Percentiles rank a stretch among this genome's conserved stretches.
phyloP scores from a whole-genome alignment of 192 early-diverging fungal species.

The Coemansia sp. region DNA sequence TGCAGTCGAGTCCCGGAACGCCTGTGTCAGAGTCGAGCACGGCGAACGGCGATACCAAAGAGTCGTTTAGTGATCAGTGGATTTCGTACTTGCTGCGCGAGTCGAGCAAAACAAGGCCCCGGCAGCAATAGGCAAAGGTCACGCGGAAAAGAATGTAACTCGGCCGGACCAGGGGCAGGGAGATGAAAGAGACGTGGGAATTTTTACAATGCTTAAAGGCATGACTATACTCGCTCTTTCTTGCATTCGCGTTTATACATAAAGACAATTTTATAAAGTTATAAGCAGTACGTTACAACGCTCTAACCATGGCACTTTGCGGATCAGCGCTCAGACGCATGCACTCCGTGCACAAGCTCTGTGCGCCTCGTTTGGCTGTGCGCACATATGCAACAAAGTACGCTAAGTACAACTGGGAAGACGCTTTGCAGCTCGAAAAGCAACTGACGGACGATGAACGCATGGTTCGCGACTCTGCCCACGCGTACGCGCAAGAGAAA shows the following conservation, averaged over 20 bases:
- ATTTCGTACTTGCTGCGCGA: conserved; percentile 76
- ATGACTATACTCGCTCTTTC: too few relatives aligned
- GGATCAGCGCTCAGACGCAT: background rate
- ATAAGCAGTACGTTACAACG: background rate
- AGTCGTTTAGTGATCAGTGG: conserved; percentile 80
- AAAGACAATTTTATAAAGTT: background rate
- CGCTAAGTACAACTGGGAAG: conserved; percentile 80
- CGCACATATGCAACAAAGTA: conserved; percentile 50
- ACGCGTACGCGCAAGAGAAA: conserved; percentile 84
- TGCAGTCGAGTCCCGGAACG: conserved; percentile 48
- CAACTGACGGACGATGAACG: conserved; percentile 92
- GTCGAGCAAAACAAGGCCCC: conserved; percentile 38
- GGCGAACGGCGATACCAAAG: conserved; percentile 42
- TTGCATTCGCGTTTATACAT: background rate
- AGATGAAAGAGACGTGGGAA: too few relatives aligned
- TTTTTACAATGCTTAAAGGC: too few relatives aligned
- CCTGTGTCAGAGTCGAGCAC: conserved; percentile 47
- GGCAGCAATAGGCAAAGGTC: conserved; percentile 2
- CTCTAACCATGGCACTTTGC: background rate
- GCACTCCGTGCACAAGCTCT: background rate
- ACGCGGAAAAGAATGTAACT: background rate
- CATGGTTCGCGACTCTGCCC: conserved; percentile 77
- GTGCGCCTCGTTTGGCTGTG: background rate
- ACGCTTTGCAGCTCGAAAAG: conserved; percentile 78
- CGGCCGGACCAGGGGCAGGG: conserved; percentile 12